A percentile compares a stretch with the other conserved stretches of the same genome.
Conservation (phyloP, 1,139 yeast species). For the Suhomyces atakaporum region DNA sequence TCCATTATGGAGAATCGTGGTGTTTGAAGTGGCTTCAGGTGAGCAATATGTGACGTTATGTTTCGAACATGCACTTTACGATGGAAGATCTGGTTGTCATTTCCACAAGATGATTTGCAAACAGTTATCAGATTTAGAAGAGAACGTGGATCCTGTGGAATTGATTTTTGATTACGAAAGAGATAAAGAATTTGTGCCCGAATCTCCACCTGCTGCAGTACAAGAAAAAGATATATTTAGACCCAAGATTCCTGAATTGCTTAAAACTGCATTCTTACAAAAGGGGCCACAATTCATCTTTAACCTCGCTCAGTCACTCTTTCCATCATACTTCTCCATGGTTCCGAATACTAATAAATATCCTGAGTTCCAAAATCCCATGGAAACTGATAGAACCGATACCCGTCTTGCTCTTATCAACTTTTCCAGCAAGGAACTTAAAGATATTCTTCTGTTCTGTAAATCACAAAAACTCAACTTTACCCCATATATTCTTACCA, state of each 20-base stretch:
- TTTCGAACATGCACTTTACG: conserved; percentile 17
- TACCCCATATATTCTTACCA: conserved; percentile 10
- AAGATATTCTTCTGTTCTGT: conserved; percentile 6
- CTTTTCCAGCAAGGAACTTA: conserved; percentile 1
- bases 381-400: not conserved
- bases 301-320: not conserved
- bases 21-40: conserved; percentile 12
- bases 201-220: not conserved
- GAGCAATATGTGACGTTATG: conserved; percentile 11
- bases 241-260: not conserved
- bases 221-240: not conserved
- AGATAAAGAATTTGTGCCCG: conserved; percentile 1
- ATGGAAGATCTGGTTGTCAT: conserved; percentile 16
- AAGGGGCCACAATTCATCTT: not conserved
- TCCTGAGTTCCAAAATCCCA: not conserved
- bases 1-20: conserved; percentile 34
- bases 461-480: conserved; percentile 13
- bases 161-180: conserved; percentile 1
- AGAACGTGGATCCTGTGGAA: conserved; percentile 3
- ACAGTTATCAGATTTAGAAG: conserved; percentile 4
- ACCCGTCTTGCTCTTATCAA: conserved; percentile 1
- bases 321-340: not conserved
- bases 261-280: not conserved
- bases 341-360: conserved; percentile 1
- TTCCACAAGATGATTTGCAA: conserved; percentile 15